Evolutionary conservation across 2,329 filamentous ascomycete genomes (phyloP).

Genomic region (Paecilomyces sp.): DNA sequence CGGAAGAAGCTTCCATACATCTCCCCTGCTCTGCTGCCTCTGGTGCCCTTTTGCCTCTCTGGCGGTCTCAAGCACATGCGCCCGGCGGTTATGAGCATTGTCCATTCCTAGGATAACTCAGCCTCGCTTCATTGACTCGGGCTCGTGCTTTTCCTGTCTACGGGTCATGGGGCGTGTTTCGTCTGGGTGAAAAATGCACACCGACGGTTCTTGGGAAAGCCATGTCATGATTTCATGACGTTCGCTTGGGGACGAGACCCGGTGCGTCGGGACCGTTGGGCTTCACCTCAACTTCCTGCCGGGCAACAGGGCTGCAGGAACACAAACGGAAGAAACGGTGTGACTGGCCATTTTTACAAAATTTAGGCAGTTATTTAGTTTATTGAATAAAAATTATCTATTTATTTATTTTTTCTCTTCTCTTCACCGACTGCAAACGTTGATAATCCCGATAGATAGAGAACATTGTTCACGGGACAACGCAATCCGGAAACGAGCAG

Average conservation of each 20-base stretch:
- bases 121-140: background rate
- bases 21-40: background rate
- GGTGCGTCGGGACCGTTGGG: background rate
- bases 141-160: background rate
- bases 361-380: too few relatives aligned
- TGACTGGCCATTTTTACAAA: background rate
- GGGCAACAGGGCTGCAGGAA: background rate
- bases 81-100: background rate
- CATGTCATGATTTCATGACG: background rate
- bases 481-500: background rate
- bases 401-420: background rate
- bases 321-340: background rate
- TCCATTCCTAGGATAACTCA: background rate
- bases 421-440: background rate
- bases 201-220: background rate
- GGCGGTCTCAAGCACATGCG: background rate
- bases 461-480: background rate
- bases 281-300: background rate
- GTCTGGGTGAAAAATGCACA: background rate
- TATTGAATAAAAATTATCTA: too few relatives aligned
- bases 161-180: background rate
- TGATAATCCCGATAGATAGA: background rate
- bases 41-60: background rate
- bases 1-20: background rate
- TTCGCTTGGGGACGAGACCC: background rate